Evolutionary conservation across 2,329 filamentous ascomycete species (phyloP).

Genomic region (Alternaria viburni): DNA sequence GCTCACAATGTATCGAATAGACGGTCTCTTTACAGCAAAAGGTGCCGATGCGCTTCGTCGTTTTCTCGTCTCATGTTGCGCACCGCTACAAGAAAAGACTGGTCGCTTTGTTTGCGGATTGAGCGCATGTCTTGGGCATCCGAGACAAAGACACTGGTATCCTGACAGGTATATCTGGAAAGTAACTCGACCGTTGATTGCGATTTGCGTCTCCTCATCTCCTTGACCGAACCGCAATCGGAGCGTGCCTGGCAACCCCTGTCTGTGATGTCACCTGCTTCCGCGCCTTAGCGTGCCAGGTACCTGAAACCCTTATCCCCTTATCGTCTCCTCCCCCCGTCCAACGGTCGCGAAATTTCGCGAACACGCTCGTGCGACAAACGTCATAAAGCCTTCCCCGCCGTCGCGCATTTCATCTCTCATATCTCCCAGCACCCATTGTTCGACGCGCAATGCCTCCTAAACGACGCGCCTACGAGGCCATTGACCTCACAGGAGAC

Average conservation of each 20-base stretch:
- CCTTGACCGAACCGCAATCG: not conserved
- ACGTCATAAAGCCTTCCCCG: not conserved
- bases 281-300: constrained; percentile 22
- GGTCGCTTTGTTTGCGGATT: not conserved
- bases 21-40: not conserved
- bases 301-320: not conserved
- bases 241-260: not conserved
- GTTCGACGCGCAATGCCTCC: constrained; percentile 6
- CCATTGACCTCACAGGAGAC: constrained; percentile 13
- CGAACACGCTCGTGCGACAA: not conserved
- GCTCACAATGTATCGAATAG: not conserved
- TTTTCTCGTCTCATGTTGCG: not conserved
- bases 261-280: constrained; percentile 23
- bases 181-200: not conserved
- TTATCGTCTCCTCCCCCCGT: not conserved
- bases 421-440: not conserved
- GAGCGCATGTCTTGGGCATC: not conserved
- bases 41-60: not conserved
- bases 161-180: not conserved
- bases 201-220: not conserved
- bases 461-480: constrained; percentile 10
- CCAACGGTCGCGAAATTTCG: not conserved
- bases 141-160: not conserved
- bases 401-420: not conserved
- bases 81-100: not conserved